These are phyloP conservation scores for Grigorovia humatica DNA, from an alignment of 805 yeast genomes.

Conservation along the genomic window DNA sequence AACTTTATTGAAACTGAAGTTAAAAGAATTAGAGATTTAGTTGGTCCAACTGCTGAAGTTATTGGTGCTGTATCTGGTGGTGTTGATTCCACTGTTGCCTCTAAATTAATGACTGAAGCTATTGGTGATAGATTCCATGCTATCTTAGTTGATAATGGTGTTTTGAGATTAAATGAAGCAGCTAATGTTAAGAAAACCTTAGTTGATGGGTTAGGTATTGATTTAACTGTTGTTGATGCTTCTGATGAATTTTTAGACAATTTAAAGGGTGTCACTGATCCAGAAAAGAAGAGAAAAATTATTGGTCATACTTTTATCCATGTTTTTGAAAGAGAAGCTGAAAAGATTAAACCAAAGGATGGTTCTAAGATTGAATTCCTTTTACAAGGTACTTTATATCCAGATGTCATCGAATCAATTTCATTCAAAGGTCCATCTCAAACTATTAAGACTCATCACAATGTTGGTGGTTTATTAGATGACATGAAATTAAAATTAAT, in stretches of 20 bases:
- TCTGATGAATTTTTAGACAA: slow-evolving; percentile 77
- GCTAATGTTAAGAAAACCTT: slow-evolving; percentile 78
- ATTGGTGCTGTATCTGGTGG: slow-evolving; percentile 99
- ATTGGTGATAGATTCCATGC: slow-evolving; percentile 99
- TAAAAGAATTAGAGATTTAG: slow-evolving; percentile 77
- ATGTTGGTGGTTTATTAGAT: slow-evolving; percentile 95
- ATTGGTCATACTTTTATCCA: slow-evolving; percentile 97
- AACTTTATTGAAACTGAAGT: slow-evolving; percentile 96
- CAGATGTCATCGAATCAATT: slow-evolving; percentile 96
- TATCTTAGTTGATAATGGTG: slow-evolving; percentile 94
- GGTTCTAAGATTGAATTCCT: slow-evolving; percentile 87
- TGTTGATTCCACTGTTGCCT: slow-evolving; percentile 98
- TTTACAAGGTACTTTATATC: slow-evolving; percentile 95
- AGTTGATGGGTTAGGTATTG: slow-evolving; percentile 88
- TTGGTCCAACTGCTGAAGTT: slow-evolving; percentile 97
- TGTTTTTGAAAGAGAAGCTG: slow-evolving; percentile 94
- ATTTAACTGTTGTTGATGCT: slow-evolving; percentile 91
- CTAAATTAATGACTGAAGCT: slow-evolving; percentile 95
- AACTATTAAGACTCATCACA: slow-evolving; percentile 98
- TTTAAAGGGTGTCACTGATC: slow-evolving; percentile 91
- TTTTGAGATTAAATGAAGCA: slow-evolving; percentile 91
- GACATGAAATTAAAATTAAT: slow-evolving; percentile 97
- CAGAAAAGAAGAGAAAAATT: slow-evolving; percentile 97
- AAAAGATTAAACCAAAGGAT: slow-evolving; percentile 76
- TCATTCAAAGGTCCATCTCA: slow-evolving; percentile 99